Evolutionary conservation across 2,329 filamentous ascomycete genomes (phyloP).

Genomic region (Colletotrichum higginsianum): DNA sequence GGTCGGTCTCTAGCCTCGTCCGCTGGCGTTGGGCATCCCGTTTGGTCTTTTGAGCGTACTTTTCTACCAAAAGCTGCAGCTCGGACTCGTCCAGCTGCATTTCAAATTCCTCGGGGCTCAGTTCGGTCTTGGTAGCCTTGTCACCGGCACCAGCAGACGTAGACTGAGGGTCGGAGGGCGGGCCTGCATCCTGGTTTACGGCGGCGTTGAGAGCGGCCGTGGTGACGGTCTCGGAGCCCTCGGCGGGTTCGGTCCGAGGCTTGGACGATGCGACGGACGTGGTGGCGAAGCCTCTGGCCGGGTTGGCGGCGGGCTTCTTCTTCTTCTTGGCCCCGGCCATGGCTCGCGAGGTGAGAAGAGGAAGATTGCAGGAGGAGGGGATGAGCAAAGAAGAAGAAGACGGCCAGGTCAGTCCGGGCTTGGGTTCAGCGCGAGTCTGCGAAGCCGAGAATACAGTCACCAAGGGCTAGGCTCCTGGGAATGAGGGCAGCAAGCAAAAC

Average conservation of each 20-base stretch:
- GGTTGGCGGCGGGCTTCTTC: slow-evolving; percentile 90
- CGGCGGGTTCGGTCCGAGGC: slow-evolving; percentile 72
- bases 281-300: slow-evolving; percentile 92
- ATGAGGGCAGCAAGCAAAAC: background rate
- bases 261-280: slow-evolving; percentile 88
- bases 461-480: no score
- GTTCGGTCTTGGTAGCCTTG: slow-evolving; percentile 56
- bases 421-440: background rate
- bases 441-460: background rate
- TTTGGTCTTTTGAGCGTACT: slow-evolving; percentile 82
- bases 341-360: slow-evolving; percentile 17
- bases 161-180: slow-evolving; percentile 48
- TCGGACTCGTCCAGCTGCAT: slow-evolving; percentile 91
- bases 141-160: slow-evolving; percentile 46
- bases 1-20: slow-evolving; percentile 85
- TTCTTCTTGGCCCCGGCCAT: slow-evolving; percentile 88
- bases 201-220: slow-evolving; percentile 15
- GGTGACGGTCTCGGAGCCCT: slow-evolving; percentile 47
- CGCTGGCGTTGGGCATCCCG: slow-evolving; percentile 85
- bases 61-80: slow-evolving; percentile 89
- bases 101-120: slow-evolving; percentile 92
- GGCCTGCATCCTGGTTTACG: slow-evolving; percentile 43
- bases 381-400: background rate
- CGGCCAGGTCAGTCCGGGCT: background rate
- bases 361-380: background rate